Percentiles rank a stretch among this genome's conserved stretches.
These are phyloP conservation scores for Stereocaulon alpinum DNA, from an alignment of 495 filamentous ascomycete genomes.

Conservation along the genomic window DNA sequence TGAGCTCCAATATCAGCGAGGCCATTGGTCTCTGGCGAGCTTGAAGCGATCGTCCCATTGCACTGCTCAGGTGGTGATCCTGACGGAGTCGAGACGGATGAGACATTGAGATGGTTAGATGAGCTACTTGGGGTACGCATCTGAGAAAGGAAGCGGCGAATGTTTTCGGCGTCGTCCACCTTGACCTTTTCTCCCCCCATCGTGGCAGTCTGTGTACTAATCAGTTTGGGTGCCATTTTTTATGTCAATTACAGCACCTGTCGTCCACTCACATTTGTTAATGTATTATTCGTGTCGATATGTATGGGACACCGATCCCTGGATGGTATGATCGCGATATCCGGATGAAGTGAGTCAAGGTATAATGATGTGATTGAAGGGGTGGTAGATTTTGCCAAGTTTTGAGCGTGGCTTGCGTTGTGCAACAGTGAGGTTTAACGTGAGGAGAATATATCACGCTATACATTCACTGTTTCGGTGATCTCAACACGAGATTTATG, in stretches of 20 bases:
- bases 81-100: neutral
- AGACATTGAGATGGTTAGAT: neutral
- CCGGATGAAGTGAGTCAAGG: neutral
- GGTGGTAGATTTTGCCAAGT: no score
- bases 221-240: neutral
- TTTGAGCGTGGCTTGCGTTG: no score
- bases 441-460: no score
- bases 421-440: no score
- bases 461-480: no score
- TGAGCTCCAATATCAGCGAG: neutral
- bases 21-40: neutral
- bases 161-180: slow-evolving; percentile 2
- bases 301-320: no score
- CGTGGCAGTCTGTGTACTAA: neutral
- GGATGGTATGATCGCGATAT: neutral
- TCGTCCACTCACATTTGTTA: neutral
- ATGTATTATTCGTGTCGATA: neutral
- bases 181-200: neutral
- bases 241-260: neutral
- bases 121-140: neutral
- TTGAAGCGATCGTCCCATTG: neutral
- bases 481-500: neutral
- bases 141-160: slow-evolving; percentile 9
- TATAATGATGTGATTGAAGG: no score
- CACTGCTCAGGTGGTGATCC: neutral